Percentiles rank a stretch among this genome's conserved stretches.
Evolutionary conservation across 345 rosid genomes (phyloP).

Genomic region (Moricandia moricandioides): DNA sequence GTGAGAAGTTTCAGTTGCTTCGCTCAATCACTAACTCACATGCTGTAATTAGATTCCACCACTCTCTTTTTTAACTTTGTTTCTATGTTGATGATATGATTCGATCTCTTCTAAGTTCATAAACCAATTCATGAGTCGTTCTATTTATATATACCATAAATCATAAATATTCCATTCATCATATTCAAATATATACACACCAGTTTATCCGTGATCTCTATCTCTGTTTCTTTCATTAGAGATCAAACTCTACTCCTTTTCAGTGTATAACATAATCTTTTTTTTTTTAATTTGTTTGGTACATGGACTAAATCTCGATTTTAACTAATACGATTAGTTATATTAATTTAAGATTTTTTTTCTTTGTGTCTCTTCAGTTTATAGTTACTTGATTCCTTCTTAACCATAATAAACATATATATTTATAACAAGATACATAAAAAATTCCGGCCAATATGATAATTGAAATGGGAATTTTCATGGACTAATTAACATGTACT

Average conservation of each 20-base stretch:
- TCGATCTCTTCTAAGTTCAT: slow-evolving; percentile 34
- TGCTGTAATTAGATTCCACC: slow-evolving; percentile 42
- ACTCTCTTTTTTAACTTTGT: slow-evolving; percentile 10
- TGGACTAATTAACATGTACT: not conserved
- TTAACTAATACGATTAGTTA: not conserved
- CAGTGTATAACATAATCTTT: not conserved
- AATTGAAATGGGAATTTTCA: not conserved
- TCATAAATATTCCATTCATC: not conserved
- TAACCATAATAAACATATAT: slow-evolving; percentile 2
- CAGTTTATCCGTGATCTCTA: not conserved
- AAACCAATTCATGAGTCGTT: slow-evolving; percentile 26
- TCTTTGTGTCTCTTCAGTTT: slow-evolving; percentile 10
- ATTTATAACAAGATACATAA: not conserved
- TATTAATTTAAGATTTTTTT: not conserved
- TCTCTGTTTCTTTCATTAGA: not conserved
- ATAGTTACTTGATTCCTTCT: not conserved
- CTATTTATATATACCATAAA: not conserved
- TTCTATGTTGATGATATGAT: not conserved
- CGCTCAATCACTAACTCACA: slow-evolving; percentile 56
- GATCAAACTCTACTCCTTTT: not conserved
- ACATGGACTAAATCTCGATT: not conserved
- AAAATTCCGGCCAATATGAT: not conserved
- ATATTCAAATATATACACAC: not conserved
- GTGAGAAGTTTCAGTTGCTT: slow-evolving; percentile 51
- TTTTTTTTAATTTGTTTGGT: not conserved